phyloP scores from a whole-genome alignment of 495 filamentous ascomycete genomes.

The Neurospora sp. region DNA sequence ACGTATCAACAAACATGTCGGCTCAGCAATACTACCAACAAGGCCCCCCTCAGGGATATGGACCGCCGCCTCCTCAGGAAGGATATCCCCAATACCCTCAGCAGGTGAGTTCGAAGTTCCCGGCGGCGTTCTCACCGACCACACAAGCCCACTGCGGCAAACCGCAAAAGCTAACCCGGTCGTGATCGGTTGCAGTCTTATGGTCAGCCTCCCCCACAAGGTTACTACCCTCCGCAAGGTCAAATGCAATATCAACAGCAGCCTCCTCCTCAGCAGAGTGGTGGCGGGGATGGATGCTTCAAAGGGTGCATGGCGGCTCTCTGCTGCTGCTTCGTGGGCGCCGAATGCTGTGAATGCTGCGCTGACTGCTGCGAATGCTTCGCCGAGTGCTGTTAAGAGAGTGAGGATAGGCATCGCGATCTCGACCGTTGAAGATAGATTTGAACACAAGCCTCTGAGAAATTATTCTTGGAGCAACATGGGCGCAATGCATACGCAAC shows the following conservation, averaged over 20 bases:
- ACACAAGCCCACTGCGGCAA: not conserved
- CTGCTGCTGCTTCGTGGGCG: slow-evolving; percentile 72
- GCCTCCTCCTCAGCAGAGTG: slow-evolving; percentile 40
- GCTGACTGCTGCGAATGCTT: slow-evolving; percentile 60
- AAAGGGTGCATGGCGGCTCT: slow-evolving; percentile 55
- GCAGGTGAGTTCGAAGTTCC: slow-evolving; percentile 10
- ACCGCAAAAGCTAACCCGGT: not conserved
- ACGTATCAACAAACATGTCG: slow-evolving; percentile 13
- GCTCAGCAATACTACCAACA: slow-evolving; percentile 25
- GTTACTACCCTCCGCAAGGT: slow-evolving; percentile 21
- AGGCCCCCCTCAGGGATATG: slow-evolving; percentile 13
- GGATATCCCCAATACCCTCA: slow-evolving; percentile 23
- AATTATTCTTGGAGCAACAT: not conserved
- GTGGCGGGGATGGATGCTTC: slow-evolving; percentile 51
- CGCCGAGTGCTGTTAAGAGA: slow-evolving; percentile 39
- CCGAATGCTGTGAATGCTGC: slow-evolving; percentile 72
- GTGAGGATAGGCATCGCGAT: not conserved
- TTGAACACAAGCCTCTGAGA: not conserved
- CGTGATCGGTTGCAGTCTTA: slow-evolving; percentile 9
- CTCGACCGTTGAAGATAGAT: not conserved
- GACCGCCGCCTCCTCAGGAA: slow-evolving; percentile 4
- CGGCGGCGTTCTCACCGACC: not conserved
- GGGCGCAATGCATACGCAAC: not conserved
- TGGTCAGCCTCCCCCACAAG: slow-evolving; percentile 10
- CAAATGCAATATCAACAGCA: slow-evolving; percentile 49